Conservation (phyloP, 1,284 basidiomycete genomes). For the Tetrapyrgos nigripes region DNA sequence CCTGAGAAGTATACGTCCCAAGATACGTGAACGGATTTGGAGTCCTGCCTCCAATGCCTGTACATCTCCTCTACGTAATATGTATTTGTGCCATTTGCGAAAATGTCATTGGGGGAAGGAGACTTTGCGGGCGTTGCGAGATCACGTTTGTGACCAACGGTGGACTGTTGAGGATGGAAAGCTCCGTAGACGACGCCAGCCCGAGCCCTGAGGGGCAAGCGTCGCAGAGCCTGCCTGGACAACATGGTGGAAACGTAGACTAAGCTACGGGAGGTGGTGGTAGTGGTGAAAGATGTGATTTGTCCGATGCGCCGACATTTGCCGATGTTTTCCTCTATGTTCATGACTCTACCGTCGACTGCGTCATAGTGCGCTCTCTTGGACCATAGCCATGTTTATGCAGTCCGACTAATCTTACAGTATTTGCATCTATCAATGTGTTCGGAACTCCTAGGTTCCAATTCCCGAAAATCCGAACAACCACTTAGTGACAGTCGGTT, state of each 20-base stretch:
- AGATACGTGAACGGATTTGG: constrained; percentile 90
- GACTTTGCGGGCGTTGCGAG: constrained; percentile 58
- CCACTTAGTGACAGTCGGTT: neutral
- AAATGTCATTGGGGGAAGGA: constrained; percentile 78
- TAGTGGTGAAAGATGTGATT: constrained; percentile 8
- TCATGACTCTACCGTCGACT: neutral
- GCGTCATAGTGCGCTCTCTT: too few relatives aligned
- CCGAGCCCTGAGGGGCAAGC: constrained; percentile 8
- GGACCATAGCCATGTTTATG: too few relatives aligned
- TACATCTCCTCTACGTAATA: constrained; percentile 99
- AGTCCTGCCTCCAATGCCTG: constrained; percentile 89
- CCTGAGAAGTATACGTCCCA: constrained; percentile 97
- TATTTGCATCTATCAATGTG: neutral
- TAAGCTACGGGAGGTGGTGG: constrained; percentile 17
- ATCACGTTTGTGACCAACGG: constrained; percentile 26
- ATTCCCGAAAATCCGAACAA: neutral
- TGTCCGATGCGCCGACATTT: constrained; percentile 1
- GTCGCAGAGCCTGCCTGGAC: constrained; percentile 21
- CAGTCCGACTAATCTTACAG: too few relatives aligned
- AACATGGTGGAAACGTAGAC: constrained; percentile 17
- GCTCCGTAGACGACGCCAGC: constrained; percentile 9
- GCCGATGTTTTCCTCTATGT: neutral
- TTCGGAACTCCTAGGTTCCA: neutral
- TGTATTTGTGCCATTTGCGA: constrained; percentile 91
- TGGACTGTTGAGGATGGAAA: constrained; percentile 2